Evolutionary conservation across 1,139 yeast species (phyloP).

Genomic region (Sporopachydermia cereana): DNA sequence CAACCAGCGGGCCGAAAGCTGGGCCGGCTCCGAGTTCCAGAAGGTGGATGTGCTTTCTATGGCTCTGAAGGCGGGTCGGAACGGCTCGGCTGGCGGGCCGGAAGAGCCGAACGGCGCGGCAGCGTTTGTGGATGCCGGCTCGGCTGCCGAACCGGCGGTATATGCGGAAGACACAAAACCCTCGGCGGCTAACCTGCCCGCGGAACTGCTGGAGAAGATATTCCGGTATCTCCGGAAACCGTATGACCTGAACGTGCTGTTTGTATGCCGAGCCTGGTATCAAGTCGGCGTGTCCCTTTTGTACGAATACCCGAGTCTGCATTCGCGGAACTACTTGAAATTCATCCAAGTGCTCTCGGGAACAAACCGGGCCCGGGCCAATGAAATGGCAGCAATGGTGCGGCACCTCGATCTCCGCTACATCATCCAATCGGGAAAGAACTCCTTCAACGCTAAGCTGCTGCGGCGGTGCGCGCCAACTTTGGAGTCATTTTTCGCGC

Average conservation of each 20-base stretch:
- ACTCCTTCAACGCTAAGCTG: slow-evolving; percentile 75
- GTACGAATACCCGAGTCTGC: slow-evolving; percentile 50
- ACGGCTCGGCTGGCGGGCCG: neutral
- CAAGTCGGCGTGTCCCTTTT: slow-evolving; percentile 45
- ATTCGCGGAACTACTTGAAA: slow-evolving; percentile 51
- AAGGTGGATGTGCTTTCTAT: neutral
- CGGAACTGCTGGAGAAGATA: slow-evolving; percentile 48
- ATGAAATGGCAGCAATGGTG: slow-evolving; percentile 25
- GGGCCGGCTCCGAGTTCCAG: neutral
- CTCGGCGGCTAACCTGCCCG: slow-evolving; percentile 27
- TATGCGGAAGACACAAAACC: neutral
- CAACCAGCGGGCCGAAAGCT: neutral
- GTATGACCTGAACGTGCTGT: slow-evolving; percentile 39
- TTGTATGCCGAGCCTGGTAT: slow-evolving; percentile 55
- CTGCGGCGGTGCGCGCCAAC: slow-evolving; percentile 60
- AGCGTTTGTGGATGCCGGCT: neutral
- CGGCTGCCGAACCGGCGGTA: neutral
- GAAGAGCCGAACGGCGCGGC: neutral
- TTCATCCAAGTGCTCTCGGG: slow-evolving; percentile 65
- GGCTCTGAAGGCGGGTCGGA: neutral
- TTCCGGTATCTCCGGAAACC: slow-evolving; percentile 32
- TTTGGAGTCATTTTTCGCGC: slow-evolving; percentile 66
- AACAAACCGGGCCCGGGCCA: slow-evolving; percentile 18
- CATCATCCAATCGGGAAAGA: slow-evolving; percentile 86
- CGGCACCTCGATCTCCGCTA: slow-evolving; percentile 54